Conservation (phyloP, 2,329 filamentous ascomycete genomes). For the Aaosphaeria arxii region DNA sequence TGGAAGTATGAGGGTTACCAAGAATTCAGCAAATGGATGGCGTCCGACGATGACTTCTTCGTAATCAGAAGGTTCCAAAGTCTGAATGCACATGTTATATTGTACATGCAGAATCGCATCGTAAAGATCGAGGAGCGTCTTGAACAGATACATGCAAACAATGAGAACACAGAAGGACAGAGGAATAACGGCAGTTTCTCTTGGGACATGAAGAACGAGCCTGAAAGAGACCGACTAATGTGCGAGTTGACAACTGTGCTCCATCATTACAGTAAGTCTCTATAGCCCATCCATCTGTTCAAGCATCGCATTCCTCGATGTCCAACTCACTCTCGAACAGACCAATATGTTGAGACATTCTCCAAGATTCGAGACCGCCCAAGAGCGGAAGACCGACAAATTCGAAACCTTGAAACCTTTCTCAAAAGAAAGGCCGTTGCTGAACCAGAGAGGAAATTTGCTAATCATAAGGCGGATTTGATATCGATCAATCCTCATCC, state of each 20-base stretch:
- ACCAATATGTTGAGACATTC: constrained; percentile 16
- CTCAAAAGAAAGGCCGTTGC: constrained; percentile 6
- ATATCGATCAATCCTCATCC: constrained; percentile 13
- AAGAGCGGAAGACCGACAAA: constrained; percentile 8
- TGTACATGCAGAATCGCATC: constrained; percentile 23
- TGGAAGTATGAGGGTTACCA: constrained; percentile 27
- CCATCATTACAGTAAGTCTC: constrained; percentile 15
- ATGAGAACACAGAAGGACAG: not conserved
- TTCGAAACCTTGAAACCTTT: constrained; percentile 4
- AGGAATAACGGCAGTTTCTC: constrained; percentile 14
- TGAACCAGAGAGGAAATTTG: constrained; percentile 6
- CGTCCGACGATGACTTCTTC: constrained; percentile 29
- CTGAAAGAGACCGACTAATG: constrained; percentile 11
- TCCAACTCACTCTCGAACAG: constrained; percentile 3
- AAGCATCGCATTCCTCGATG: not conserved
- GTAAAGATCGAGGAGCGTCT: constrained; percentile 10
- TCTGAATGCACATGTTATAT: constrained; percentile 19
- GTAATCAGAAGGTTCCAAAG: constrained; percentile 22
- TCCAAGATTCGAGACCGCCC: constrained; percentile 13
- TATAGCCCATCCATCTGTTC: not conserved
- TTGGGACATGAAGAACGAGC: constrained; percentile 9
- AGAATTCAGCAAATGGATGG: constrained; percentile 23
- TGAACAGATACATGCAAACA: constrained; percentile 5
- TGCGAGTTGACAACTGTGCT: constrained; percentile 9
- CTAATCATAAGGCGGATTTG: constrained; percentile 11